A percentile compares a stretch with the other conserved stretches of the same genome.
Evolutionary conservation across 1,284 basidiomycete species (phyloP).

Genomic region (Cryptococcus floricola): DNA sequence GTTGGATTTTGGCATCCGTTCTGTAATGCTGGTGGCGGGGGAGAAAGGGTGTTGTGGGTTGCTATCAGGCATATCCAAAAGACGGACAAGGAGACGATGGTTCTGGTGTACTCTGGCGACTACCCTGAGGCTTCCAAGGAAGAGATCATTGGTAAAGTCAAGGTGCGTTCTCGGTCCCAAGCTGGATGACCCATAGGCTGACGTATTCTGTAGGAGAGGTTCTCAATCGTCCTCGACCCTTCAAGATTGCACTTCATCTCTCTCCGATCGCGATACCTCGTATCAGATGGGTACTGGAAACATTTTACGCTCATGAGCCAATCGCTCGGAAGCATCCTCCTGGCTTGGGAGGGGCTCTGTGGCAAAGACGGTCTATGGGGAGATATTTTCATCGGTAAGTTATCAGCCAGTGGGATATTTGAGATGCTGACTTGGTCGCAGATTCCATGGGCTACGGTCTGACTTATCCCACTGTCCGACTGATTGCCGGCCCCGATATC

Average conservation of each 20-base stretch:
- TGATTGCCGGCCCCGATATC: constrained; percentile 56
- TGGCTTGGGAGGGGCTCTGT: constrained; percentile 66
- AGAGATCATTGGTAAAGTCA: constrained; percentile 75
- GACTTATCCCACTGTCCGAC: constrained; percentile 71
- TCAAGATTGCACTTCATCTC: constrained; percentile 70
- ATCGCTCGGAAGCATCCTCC: constrained; percentile 76
- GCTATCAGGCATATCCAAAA: constrained; percentile 76
- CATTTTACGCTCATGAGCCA: constrained; percentile 88
- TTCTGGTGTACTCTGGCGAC: constrained; percentile 88
- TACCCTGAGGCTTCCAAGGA: constrained; percentile 67
- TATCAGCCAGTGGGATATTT: neutral
- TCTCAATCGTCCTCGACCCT: constrained; percentile 71
- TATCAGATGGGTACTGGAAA: constrained; percentile 81
- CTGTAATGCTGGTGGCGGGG: constrained; percentile 96
- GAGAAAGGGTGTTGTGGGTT: constrained; percentile 93
- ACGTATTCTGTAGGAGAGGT: constrained; percentile 60
- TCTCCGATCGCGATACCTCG: constrained; percentile 63
- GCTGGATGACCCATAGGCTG: neutral
- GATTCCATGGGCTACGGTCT: constrained; percentile 99
- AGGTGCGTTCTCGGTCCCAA: constrained; percentile 54
- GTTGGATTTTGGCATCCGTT: constrained; percentile 94
- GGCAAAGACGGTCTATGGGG: constrained; percentile 45
- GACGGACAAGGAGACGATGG: constrained; percentile 66
- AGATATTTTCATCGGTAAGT: constrained; percentile 82
- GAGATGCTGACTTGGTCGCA: constrained; percentile 42